Base-by-base conservation (phyloP, 2,329 filamentous ascomycete genomes). In the Lasiodiplodia sp. region DNA sequence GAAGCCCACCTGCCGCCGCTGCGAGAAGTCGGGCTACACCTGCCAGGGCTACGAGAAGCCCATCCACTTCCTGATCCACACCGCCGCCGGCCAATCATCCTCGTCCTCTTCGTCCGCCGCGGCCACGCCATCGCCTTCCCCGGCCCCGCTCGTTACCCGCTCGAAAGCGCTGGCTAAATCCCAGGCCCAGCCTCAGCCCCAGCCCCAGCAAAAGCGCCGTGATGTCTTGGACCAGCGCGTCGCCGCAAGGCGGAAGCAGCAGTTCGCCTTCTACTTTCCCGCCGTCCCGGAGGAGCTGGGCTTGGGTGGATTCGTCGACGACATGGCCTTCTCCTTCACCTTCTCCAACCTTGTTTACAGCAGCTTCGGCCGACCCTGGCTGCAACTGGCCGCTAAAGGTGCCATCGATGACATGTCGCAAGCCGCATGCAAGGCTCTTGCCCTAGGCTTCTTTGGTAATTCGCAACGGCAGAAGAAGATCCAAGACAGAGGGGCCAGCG, bases 341-440 rank as follows among this genome's bases (percentile, higher is more conserved):
- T 66, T 72, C 44, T 58, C 67, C 11, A 72, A 72, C 34, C 69
- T 72, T 25, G 69, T 71, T 4, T 72, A 69, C 69, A 66, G 69
- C 31, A 72, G 66, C 16, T 72, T 70, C 28, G 70, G 71, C 8
- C 53, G 56, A 8, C 69, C 70, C 2, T 72, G 70, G 70, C 62
- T 72, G 37, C 69, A 72, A 14, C 53, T 63, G 25, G 70, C 70
- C 14, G 71, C 71, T 11, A 49, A 56, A 47, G 67, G 66, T 7
- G 25, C 21, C 28, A 37, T 72, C 3, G 70, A 72, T 47, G 34
- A 56, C 21, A 49, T 70, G 44, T 69, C 69, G n/a, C 44, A 47
- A 11, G 57, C 70, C 7, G 67, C 71, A 11, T 52, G 69, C 44
- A 67, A 58, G 14, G 71, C 71, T 18, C 67, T 72, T 2, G 69